Percentiles rank a stretch among this genome's conserved stretches.
Conservation (phyloP, 306 rosid genomes). For the Malus orientalis region DNA sequence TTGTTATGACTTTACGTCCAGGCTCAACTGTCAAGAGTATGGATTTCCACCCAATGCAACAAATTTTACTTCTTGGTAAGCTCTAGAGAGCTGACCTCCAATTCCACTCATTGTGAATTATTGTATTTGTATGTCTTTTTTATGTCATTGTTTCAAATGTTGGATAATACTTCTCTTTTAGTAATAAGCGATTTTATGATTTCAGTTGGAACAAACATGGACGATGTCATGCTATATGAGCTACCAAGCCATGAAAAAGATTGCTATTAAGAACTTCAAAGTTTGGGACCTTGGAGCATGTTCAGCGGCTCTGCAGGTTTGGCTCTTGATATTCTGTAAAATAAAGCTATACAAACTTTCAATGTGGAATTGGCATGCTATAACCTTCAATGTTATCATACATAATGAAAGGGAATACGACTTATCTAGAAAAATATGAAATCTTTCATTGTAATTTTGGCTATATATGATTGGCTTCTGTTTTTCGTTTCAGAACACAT, state of each 20-base stretch:
- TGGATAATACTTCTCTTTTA: background rate
- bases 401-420: no score
- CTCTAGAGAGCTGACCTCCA: background rate
- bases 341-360: no score
- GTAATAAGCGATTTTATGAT: slow-evolving; percentile 7
- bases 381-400: no score
- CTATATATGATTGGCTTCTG: no score
- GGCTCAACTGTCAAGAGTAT: slow-evolving; percentile 82
- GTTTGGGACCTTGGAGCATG: slow-evolving; percentile 70
- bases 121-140: slow-evolving; percentile 1
- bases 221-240: slow-evolving; percentile 87
- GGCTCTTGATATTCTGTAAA: slow-evolving; percentile 13
- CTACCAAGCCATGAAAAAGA: slow-evolving; percentile 66
- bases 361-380: no score
- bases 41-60: slow-evolving; percentile 95
- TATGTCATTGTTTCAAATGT: background rate
- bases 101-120: background rate
- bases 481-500: no score
- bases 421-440: no score
- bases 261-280: slow-evolving; percentile 71
- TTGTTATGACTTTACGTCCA: slow-evolving; percentile 61
- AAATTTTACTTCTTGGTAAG: slow-evolving; percentile 88
- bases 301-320: slow-evolving; percentile 76
- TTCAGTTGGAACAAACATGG: slow-evolving; percentile 90
- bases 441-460: no score